These are phyloP conservation scores for Pulveroboletus sp. DNA, from an alignment of 768 basidiomycete species.

Conservation along the genomic window DNA sequence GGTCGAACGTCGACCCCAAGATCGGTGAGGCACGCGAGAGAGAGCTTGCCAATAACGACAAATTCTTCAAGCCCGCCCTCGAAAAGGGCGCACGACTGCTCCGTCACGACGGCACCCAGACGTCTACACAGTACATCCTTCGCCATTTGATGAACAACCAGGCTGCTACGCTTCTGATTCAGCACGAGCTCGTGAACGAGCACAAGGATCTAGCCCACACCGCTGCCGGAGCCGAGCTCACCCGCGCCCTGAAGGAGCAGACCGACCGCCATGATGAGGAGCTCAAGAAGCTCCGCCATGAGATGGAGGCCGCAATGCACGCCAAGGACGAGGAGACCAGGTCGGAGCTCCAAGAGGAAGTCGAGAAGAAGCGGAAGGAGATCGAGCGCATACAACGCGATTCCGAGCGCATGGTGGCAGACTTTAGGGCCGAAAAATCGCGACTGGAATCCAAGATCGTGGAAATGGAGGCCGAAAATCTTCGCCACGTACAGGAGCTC, in stretches of 20 bases:
- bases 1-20: conserved; percentile 39
- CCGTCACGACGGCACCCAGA: conserved; percentile 38
- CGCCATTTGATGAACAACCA: conserved; percentile 37
- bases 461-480: conserved; percentile 26
- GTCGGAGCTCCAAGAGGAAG: conserved; percentile 42
- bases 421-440: conserved; percentile 36
- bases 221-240: conserved; percentile 48
- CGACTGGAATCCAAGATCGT: conserved; percentile 28
- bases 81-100: conserved; percentile 43
- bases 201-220: conserved; percentile 47
- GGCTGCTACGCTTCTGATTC: conserved; percentile 47
- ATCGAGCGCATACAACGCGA: conserved; percentile 40
- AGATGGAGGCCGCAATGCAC: conserved; percentile 43
- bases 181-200: conserved; percentile 50
- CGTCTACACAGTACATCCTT: conserved; percentile 41
- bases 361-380: conserved; percentile 39
- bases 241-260: conserved; percentile 45
- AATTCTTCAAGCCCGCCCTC: conserved; percentile 50
- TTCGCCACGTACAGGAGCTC: conserved; percentile 13
- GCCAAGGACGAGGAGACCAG: conserved; percentile 44
- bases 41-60: conserved; percentile 38
- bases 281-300: conserved; percentile 39
- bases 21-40: conserved; percentile 41
- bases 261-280: conserved; percentile 45
- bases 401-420: conserved; percentile 36